Evolutionary conservation across 176 grass and related monocot genomes (phyloP).

Genomic region (Tuctoria greenei): DNA sequence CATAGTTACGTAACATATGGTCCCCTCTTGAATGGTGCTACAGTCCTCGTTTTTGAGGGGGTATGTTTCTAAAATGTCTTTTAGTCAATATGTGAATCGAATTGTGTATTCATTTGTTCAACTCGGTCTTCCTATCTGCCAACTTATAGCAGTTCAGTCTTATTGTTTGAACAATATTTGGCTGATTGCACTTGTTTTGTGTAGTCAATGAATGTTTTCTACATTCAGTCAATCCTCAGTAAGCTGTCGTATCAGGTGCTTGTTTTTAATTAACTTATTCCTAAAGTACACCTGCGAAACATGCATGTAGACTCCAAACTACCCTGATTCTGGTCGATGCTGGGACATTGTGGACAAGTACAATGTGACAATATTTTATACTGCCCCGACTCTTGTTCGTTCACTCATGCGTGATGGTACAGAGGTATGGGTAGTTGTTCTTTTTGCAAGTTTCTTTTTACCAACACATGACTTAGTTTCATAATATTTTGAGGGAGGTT

Average conservation of each 20-base stretch:
- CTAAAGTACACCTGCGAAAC: conserved; percentile 39
- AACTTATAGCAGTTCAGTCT: conserved; percentile 18
- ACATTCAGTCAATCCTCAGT: conserved; percentile 1
- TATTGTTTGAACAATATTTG: conserved; percentile 25
- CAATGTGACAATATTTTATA: conserved; percentile 95
- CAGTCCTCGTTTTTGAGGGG: conserved; percentile 91
- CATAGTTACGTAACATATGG: conserved; percentile 98
- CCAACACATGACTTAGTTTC: not conserved
- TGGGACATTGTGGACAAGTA: conserved; percentile 99
- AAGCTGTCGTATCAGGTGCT: not conserved
- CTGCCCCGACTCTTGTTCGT: conserved; percentile 89
- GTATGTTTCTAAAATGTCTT: conserved; percentile 52
- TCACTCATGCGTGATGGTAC: conserved; percentile 96
- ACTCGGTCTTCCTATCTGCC: conserved; percentile 10
- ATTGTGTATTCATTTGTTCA: conserved; percentile 13
- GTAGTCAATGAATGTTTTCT: conserved; percentile 16
- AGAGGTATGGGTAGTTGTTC: conserved; percentile 46
- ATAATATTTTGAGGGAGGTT: not conserved
- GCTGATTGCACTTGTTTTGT: conserved; percentile 12
- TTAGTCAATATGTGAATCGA: not conserved
- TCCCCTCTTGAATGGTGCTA: conserved; percentile 94
- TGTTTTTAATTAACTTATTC: conserved; percentile 7
- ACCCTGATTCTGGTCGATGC: conserved; percentile 83
- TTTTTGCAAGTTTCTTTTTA: not conserved
- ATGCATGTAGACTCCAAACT: conserved; percentile 82